Base-by-base conservation (phyloP, 2,329 filamentous ascomycete species). In the Emmonsiellopsis sp. region DNA sequence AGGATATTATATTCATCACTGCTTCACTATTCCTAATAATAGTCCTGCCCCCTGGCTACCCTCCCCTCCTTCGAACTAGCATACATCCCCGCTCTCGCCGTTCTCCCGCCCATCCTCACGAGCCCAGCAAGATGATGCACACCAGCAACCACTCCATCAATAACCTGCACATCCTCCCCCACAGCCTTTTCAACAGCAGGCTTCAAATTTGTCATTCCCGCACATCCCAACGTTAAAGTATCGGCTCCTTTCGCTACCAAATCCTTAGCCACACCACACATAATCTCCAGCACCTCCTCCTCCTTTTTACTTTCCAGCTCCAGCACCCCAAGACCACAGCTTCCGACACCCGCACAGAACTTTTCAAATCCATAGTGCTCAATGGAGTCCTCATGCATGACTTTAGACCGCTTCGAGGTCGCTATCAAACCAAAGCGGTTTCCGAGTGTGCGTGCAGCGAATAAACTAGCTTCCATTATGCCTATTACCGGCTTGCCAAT, bases 181-280 rank as follows among this genome's bases (percentile, higher is more conserved):
- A 35, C 87, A 85, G 0, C 86, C 85, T 42, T 79, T 76, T 84
- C 78, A 40, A 95, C 89, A 54, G 85, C 85, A 40, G 82, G 76
- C 61, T 93, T 86, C 70, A 96, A 78, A 0, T 90, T 91, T 1
- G 85, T 84, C 90, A 96, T 95, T 0, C 90, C 91, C 2, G 88
- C 91, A 67, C 91, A 95, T 0, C 91, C 91, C 74, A 96, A 79
- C 63, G 88, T 86, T 7, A 96, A 80, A 30, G 84, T 86, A 5
- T 76, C 74, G 0, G 90, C 79, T 3, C 75, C 73, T 8, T 74
- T 75, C 7, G 65, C 66, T 31, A 95, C 69, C 26, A 95, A 71
- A 48, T 78, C 74, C 66, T 77, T 80, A 0, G 88, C 87, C 0
- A 90, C 89, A n/a, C 81, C 77, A 59, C 78, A 83, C 65, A 96